phyloP scores from a whole-genome alignment of 2,329 filamentous ascomycete genomes.

The Acrodontium crateriforme region DNA sequence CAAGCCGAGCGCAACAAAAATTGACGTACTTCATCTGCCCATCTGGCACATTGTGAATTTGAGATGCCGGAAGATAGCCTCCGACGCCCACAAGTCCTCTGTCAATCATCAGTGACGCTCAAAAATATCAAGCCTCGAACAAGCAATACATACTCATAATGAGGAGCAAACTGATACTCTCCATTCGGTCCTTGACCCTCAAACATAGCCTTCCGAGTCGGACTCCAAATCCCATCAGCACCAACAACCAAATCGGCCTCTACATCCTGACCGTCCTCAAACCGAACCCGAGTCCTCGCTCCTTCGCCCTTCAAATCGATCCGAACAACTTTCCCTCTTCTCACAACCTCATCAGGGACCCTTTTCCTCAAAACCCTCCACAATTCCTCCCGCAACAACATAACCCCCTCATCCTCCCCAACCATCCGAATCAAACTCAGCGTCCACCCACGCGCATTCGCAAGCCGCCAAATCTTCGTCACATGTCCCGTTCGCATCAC shows the following conservation, averaged over 20 bases:
- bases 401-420: conserved; percentile 2
- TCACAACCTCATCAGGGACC: conserved; percentile 1
- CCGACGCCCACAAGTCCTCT: conserved; percentile 34
- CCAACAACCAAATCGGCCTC: conserved; percentile 9
- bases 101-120: neutral
- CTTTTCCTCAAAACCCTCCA: conserved; percentile 2
- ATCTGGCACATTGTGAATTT: conserved; percentile 18
- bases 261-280: conserved; percentile 5
- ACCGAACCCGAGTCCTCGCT: conserved; percentile 1
- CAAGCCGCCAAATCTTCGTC: conserved; percentile 2
- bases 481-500: conserved; percentile 1
- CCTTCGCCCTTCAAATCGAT: conserved; percentile 1
- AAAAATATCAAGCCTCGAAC: too few relatives aligned
- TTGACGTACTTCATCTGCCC: conserved; percentile 23
- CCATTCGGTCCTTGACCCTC: conserved; percentile 9
- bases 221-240: conserved; percentile 10
- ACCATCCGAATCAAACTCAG: neutral
- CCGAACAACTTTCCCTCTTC: conserved; percentile 4
- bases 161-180: conserved; percentile 21
- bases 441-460: conserved; percentile 3
- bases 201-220: conserved; percentile 22
- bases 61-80: conserved; percentile 26
- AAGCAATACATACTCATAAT: too few relatives aligned
- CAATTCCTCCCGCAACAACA: conserved; percentile 3
- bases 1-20: neutral